Conservation (phyloP, 768 basidiomycete genomes). For the Mycena filopes region DNA sequence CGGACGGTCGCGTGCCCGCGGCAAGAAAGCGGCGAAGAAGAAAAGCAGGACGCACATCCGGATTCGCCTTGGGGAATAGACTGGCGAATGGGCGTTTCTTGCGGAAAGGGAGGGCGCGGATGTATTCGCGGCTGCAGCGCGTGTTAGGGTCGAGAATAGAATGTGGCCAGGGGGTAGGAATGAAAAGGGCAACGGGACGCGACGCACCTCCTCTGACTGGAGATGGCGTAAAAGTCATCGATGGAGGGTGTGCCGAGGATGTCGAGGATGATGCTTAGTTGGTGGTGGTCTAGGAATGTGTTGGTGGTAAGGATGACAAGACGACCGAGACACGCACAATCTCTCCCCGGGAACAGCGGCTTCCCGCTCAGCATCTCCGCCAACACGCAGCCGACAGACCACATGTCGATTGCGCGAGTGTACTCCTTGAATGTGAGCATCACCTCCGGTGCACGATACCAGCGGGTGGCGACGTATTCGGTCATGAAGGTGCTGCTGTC, state of each 20-base stretch:
- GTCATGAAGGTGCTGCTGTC: constrained; percentile 87
- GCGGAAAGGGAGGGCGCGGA: constrained; percentile 88
- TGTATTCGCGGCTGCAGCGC: constrained; percentile 76
- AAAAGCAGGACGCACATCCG: constrained; percentile 56
- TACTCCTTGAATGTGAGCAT: constrained; percentile 84
- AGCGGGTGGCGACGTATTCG: constrained; percentile 96
- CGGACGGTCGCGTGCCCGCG: too few species aligned
- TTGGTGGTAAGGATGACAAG: constrained; percentile 10
- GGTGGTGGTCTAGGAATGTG: constrained; percentile 80
- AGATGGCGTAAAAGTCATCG: constrained; percentile 96
- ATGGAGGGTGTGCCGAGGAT: constrained; percentile 92
- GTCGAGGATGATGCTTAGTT: constrained; percentile 91
- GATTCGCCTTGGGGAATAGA: constrained; percentile 82
- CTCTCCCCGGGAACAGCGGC: constrained; percentile 94
- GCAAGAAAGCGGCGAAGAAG: neutral
- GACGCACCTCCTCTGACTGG: constrained; percentile 44
- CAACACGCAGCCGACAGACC: constrained; percentile 87
- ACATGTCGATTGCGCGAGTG: constrained; percentile 80
- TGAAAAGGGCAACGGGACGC: neutral
- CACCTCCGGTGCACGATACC: constrained; percentile 98
- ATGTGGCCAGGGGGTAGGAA: neutral
- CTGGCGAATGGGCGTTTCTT: constrained; percentile 77
- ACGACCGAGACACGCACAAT: constrained; percentile 68
- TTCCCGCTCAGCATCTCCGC: constrained; percentile 95
- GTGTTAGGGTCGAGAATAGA: neutral